Conservation (phyloP, 2,329 filamentous ascomycete species). For the Catunica adiposa region DNA sequence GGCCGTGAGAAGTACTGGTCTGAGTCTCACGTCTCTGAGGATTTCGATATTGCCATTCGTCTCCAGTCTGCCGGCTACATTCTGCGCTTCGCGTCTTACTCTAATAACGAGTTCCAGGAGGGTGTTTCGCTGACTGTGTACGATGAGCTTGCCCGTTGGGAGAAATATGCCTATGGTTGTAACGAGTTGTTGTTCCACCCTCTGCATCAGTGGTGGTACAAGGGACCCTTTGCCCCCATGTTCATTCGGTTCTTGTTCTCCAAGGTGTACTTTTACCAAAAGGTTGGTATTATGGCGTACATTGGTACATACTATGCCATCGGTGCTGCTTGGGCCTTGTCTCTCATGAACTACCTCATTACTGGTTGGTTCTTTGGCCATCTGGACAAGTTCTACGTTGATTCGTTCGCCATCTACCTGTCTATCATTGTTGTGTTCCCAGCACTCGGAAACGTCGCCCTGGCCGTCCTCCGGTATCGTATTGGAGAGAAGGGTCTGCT, state of each 20-base stretch:
- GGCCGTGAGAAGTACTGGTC: conserved; percentile 56
- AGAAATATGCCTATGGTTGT: conserved; percentile 58
- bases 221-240: conserved; percentile 48
- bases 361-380: conserved; percentile 55
- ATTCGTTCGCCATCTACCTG: conserved; percentile 48
- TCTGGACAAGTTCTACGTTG: conserved; percentile 50
- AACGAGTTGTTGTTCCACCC: conserved; percentile 57
- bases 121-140: conserved; percentile 59
- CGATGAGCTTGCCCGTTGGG: conserved; percentile 55
- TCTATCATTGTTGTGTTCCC: conserved; percentile 50
- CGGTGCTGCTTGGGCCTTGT: conserved; percentile 49
- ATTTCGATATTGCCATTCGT: conserved; percentile 60
- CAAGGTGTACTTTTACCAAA: conserved; percentile 47
- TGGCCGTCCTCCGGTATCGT: conserved; percentile 48
- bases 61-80: conserved; percentile 52
- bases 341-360: conserved; percentile 52
- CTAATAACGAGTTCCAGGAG: conserved; percentile 54
- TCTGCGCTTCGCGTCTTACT: conserved; percentile 52
- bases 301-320: conserved; percentile 59
- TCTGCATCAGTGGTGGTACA: conserved; percentile 41
- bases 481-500: conserved; percentile 37
- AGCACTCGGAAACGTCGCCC: conserved; percentile 39
- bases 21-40: conserved; percentile 58
- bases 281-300: conserved; percentile 55
- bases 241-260: conserved; percentile 44